Evolutionary conservation across 2,329 filamentous ascomycete species (phyloP), one percentile per base, ranked within the genome.

Genomic region (Huntiella decipiens): DNA sequence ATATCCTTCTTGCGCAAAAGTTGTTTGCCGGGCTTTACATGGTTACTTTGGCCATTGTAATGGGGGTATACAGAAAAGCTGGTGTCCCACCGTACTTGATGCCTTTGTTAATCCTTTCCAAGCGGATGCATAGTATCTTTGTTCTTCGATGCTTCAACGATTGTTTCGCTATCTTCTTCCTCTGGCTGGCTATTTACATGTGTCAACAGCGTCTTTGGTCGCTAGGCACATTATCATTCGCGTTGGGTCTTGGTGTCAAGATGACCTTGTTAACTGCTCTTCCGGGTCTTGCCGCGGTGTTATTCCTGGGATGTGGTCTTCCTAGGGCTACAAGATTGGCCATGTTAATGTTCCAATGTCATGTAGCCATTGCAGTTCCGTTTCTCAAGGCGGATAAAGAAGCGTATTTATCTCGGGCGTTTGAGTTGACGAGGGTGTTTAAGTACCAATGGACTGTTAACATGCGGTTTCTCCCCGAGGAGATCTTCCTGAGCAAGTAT

Each of bases 361-460:
- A 96, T 62, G 67, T 91, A 55, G 59, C 71, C 51, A 65, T 76
- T 32, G 71, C 64, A 40, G 56, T 67, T 38, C 85, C 86, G 0
- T 96, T 95, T 62, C 58, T 82, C 16, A 59, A 68, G 7, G 65
- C 64, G 36, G 80, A 85, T 53, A 62, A 77, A 15, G 61, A 63
- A 49, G 82, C 79, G 22, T 98, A 98, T 58, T 58, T 92, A 13
- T 72, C 74, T 40, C 71, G 82, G 52, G 86, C 91, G 0, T 98
- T 98, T 58, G 86, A 98, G 63, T 71, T 98, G 49, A 86, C 82
- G 40, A 73, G 91, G 46, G 77, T 84, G 54, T 98, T 98, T 63
- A 70, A 94, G 55, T 96, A 88, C 68, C 86, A 88, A 63, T 98
- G 91, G 91, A 98, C 91, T 0, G 91, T 98, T 53, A 98, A 98